Base-by-base conservation (phyloP, 2,329 filamentous ascomycete species). In the Beauveria sp. region DNA sequence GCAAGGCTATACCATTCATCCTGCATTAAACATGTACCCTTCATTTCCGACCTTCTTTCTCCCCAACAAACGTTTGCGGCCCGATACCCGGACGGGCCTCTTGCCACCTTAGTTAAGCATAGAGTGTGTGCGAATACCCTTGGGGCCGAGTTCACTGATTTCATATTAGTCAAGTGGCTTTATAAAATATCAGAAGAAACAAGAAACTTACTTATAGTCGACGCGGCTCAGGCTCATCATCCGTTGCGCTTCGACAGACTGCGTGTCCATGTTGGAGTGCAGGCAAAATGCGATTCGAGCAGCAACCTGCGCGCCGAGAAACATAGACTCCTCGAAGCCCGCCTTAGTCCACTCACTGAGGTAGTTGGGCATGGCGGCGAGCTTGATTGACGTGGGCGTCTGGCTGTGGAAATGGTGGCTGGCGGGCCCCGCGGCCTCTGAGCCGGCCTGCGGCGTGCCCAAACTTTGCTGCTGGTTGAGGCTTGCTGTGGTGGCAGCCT, bases 321-420 rank as follows among this genome's bases (percentile, higher is more conserved):
- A 96, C 70, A 87, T 85, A 54, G 89, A 85, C 74, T 97, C 92
- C 69, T 97, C 92, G 69, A 84, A 82, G 61, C 84, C 80, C 65
- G 86, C 84, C 75, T 89, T 92, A 70, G 91, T 91, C 91, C 92
- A 97, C 73, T 96, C 92, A 12, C 88, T 84, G 66, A 96, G 88
- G 73, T 97, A 96, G 58, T 90, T 89, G 0, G 92, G 92, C 66
- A 90, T 80, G 66, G 85, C 84, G 30, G 90, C 85, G 30, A 85
- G 79, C 79, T 91, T 93, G 77, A 96, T 92, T 55, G 84, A 88
- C 26, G 89, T 96, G 0, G 92, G 92, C 8, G 91, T 94, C 77
- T 86, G 83, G 67, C 81, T 80, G 71, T 85, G 83, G 70, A 81
- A 84, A 70, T 84, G 79, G 24, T 72, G 69, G 48, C 72, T 68